Evolutionary conservation across 805 yeast species (phyloP), one percentile per base, ranked within the genome.

Genomic region (Candida khao-thaluensis): DNA sequence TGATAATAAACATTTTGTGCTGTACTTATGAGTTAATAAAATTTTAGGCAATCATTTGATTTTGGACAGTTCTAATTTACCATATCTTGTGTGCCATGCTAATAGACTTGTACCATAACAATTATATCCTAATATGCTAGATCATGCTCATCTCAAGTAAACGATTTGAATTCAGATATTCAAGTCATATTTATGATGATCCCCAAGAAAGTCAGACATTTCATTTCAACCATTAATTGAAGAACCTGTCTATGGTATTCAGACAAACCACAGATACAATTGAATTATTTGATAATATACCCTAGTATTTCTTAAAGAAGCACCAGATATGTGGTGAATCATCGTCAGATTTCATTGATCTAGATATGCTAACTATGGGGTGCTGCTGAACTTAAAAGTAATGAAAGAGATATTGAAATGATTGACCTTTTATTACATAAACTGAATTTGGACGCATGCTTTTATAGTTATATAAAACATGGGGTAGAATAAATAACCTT

Each of bases 221-320:
- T 11, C 36, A 44, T 5, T 28, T 27, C 7, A n/a, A n/a, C n/a
- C n/a, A n/a, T 44, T 64, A 14, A 54, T 66, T n/a, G 49, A 44
- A 36, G 70, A 67, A 47, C 69, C 77, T 53, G 82, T 90, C 0
- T 45, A 51, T 11, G 62, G 86, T 49, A 83, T 85, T 35, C 52
- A 71, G 93, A 53, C 80, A 85, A 48, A 86, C 79, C 43, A 81
- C 85, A 0, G 95, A 85, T 60, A 82, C 91, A 1, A 82, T 85
- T 52, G 95, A 85, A 51, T 63, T 85, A 49, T 67, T 85, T 18
- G 95, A 85, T 58, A 93, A 85, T 60, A 80, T 85, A 8, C 66
- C 89, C 46, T 85, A 72, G 56, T 82, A 79, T 47, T 57, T 85
- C 31, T 51, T 64, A 9, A 66, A 71, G 50, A 64, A 62, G 47